Evolutionary conservation across 225 moss, liverwort and hornwort genomes (phyloP).

Genomic region (Rhytidiadelphus loreus): DNA sequence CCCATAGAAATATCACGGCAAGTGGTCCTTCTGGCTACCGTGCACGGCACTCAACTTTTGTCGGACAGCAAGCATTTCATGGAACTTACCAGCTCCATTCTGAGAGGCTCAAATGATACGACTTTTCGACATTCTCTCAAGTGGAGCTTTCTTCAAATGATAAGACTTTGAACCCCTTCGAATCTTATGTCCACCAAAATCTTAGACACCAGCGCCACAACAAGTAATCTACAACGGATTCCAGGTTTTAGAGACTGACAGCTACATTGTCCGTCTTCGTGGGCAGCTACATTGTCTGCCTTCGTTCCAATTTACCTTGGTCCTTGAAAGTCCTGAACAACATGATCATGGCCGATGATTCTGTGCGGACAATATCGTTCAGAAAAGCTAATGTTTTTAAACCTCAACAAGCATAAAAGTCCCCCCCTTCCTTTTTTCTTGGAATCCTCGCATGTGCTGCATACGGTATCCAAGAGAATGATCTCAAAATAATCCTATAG

Average conservation of each 20-base stretch:
- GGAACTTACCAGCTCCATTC: neutral
- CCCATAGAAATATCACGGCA: too few relatives aligned
- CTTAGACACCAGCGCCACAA: neutral
- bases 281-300: neutral
- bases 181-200: neutral
- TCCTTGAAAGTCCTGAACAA: neutral
- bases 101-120: neutral
- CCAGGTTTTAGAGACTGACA: neutral
- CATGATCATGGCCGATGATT: neutral
- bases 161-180: neutral
- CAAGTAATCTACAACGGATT: neutral
- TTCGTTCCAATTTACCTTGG: neutral
- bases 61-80: neutral
- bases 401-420: neutral
- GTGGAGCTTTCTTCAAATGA: neutral
- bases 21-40: neutral
- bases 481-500: neutral
- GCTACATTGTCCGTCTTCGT: neutral
- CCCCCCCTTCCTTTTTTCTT: neutral
- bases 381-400: neutral
- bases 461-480: neutral
- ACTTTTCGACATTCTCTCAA: slow-evolving; percentile 7
- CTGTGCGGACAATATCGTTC: neutral
- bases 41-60: neutral
- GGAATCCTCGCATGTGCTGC: neutral